These are phyloP conservation scores for Xylaria venustula DNA, from an alignment of 495 filamentous ascomycete genomes.

Conservation along the genomic window DNA sequence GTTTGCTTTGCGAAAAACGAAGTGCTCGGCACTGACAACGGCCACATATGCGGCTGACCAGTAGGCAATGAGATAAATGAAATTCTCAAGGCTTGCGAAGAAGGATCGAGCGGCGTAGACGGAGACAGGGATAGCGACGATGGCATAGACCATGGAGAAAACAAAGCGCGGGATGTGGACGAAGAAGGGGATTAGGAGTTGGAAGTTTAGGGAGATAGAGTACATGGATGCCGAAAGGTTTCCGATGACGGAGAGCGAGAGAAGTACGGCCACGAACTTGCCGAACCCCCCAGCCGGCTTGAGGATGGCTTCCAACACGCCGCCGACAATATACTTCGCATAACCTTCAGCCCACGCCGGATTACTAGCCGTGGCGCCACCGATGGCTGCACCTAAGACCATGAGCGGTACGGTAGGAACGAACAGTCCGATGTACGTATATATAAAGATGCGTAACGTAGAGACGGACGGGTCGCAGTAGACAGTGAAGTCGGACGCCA, in stretches of 20 bases:
- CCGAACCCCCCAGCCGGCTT: slow-evolving; percentile 50
- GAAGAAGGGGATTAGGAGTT: slow-evolving; percentile 47
- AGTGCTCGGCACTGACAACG: slow-evolving; percentile 44
- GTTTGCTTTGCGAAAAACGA: slow-evolving; percentile 42
- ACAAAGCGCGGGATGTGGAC: slow-evolving; percentile 43
- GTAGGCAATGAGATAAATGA: slow-evolving; percentile 54
- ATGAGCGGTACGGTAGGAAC: slow-evolving; percentile 49
- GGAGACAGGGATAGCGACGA: slow-evolving; percentile 47
- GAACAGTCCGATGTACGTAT: slow-evolving; percentile 44
- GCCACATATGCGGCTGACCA: slow-evolving; percentile 53
- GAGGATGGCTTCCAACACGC: slow-evolving; percentile 51
- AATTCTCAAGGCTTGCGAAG: slow-evolving; percentile 49
- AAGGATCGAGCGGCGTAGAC: slow-evolving; percentile 48
- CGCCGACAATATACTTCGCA: slow-evolving; percentile 41
- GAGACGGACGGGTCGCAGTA: slow-evolving; percentile 40
- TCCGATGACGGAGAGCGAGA: slow-evolving; percentile 49
- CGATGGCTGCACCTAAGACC: slow-evolving; percentile 53
- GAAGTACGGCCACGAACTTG: slow-evolving; percentile 49
- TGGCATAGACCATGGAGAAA: slow-evolving; percentile 46
- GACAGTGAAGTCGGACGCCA: slow-evolving; percentile 40
- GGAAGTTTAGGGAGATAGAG: slow-evolving; percentile 50
- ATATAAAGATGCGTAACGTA: slow-evolving; percentile 36
- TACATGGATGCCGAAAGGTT: slow-evolving; percentile 48
- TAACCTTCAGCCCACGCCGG: slow-evolving; percentile 42
- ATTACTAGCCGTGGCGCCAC: slow-evolving; percentile 38